phyloP scores from a whole-genome alignment of 345 rosid genomes.

The Eutrema yunnanense region DNA sequence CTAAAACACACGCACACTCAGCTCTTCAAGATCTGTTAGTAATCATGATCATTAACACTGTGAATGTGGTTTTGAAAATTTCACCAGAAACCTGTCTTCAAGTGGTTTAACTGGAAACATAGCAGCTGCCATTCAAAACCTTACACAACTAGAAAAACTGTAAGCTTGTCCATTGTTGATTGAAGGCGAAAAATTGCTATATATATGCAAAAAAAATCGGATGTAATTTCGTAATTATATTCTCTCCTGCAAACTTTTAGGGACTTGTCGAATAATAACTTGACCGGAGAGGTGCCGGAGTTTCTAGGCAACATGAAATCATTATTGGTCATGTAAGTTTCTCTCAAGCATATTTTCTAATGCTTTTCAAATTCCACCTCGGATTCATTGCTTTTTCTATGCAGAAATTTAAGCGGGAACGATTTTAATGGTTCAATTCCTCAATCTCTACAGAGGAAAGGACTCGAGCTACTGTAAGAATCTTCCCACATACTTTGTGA shows the following conservation, averaged over 20 bases:
- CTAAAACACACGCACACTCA: not conserved
- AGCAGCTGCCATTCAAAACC: slow-evolving; percentile 26
- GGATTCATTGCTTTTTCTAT: not conserved
- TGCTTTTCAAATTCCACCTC: not conserved
- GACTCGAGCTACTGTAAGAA: slow-evolving; percentile 11
- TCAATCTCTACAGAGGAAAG: slow-evolving; percentile 15
- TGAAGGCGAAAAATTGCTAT: not conserved
- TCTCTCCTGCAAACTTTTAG: slow-evolving; percentile 23
- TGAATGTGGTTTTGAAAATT: not conserved
- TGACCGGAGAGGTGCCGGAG: slow-evolving; percentile 42
- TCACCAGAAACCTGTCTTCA: slow-evolving; percentile 34
- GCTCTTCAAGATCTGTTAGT: not conserved
- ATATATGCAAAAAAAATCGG: not conserved
- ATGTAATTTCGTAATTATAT: not conserved
- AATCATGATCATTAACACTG: not conserved
- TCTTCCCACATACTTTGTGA: not conserved
- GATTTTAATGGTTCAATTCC: slow-evolving; percentile 44
- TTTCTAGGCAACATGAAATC: slow-evolving; percentile 37
- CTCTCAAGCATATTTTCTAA: not conserved
- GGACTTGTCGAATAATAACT: slow-evolving; percentile 50
- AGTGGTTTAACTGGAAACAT: slow-evolving; percentile 36
- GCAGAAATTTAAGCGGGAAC: slow-evolving; percentile 42
- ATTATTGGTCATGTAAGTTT: slow-evolving; percentile 41
- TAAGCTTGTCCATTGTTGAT: slow-evolving; percentile 20
- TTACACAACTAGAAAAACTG: slow-evolving; percentile 29